phyloP scores from a whole-genome alignment of 2,329 filamentous ascomycete genomes.

The Penicillium sp. region DNA sequence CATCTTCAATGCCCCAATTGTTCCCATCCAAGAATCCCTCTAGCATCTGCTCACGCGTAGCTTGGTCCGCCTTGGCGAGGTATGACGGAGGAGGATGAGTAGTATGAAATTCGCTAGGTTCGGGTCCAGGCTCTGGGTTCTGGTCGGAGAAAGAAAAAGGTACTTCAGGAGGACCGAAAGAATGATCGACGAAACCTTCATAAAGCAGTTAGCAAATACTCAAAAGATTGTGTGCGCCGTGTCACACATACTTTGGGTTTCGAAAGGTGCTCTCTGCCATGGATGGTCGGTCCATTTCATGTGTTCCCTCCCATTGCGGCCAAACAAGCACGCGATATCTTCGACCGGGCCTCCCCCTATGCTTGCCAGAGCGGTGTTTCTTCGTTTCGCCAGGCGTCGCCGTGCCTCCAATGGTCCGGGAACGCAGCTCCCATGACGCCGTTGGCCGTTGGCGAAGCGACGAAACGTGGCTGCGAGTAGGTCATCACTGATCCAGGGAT shows the following conservation, averaged over 20 bases:
- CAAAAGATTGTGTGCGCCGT: not conserved
- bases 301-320: slow-evolving; percentile 40
- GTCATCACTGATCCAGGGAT: slow-evolving; percentile 49
- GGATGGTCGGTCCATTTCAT: slow-evolving; percentile 35
- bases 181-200: slow-evolving; percentile 22
- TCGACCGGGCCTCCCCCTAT: slow-evolving; percentile 30
- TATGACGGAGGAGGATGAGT: not conserved
- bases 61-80: not conserved
- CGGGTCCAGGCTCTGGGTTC: slow-evolving; percentile 10
- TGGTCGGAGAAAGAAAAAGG: slow-evolving; percentile 24
- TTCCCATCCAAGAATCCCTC: slow-evolving; percentile 19
- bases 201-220: not conserved
- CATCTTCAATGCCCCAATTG: slow-evolving; percentile 27
- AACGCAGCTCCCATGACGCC: slow-evolving; percentile 59
- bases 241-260: slow-evolving; percentile 24
- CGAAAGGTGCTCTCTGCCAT: slow-evolving; percentile 24
- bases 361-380: slow-evolving; percentile 51
- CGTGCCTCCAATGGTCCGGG: slow-evolving; percentile 63
- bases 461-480: slow-evolving; percentile 49
- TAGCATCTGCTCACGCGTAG: slow-evolving; percentile 15
- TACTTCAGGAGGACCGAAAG: slow-evolving; percentile 16
- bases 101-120: slow-evolving; percentile 9
- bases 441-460: slow-evolving; percentile 45
- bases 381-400: slow-evolving; percentile 54
- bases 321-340: slow-evolving; percentile 44